Base-by-base conservation (phyloP, 2,329 filamentous ascomycete species). In the Cercospora sesami region DNA sequence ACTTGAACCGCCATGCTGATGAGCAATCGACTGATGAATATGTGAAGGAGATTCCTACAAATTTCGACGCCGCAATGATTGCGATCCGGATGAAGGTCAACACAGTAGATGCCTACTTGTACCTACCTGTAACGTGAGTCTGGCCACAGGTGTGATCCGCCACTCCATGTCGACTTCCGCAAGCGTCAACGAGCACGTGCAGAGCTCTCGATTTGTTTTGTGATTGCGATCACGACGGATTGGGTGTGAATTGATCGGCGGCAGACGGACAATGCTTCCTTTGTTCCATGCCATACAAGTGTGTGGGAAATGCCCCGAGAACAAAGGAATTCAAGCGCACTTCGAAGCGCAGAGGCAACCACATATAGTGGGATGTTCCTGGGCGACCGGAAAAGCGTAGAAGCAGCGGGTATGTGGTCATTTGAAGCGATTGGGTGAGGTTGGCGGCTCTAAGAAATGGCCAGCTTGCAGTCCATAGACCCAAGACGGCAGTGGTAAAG, bases 1-100 rank as follows among this genome's bases (percentile, higher is more conserved):
- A 78, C 73, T 55, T 70, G 67, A 14, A 73, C 70, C 9, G 23
- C 26, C 53, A 58, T 58, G 4, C 9, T 53, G 26, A 7, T 18
- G 28, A 31, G 14, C 53, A 30, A 10, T 14, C 30, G 2, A 23
- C 12, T 58, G 26, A 10, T 26, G 30, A 5, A 28, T n/a, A 1
- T 31, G 36, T 31, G 4, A 31, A 12, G 21, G 7, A 51, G 5
- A 10, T 9, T 23, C 9, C 8, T 12, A 21, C 5, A 14, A 14
- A 3, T 51, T 23, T 5, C 8, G 21, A 23, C 10, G 23, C 18
- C 23, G 42, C 8, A 21, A 36, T 14, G 14, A 16, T 10, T 14
- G 45, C 9, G 18, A 48, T n/a, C 7, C 3, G 1, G 14, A 16
- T 16, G 9, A 23, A 3, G 21, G 9, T 23, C 45, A 48, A 48